Base-by-base conservation (phyloP, 805 yeast species). In the Saccharomycopsis malanga region DNA sequence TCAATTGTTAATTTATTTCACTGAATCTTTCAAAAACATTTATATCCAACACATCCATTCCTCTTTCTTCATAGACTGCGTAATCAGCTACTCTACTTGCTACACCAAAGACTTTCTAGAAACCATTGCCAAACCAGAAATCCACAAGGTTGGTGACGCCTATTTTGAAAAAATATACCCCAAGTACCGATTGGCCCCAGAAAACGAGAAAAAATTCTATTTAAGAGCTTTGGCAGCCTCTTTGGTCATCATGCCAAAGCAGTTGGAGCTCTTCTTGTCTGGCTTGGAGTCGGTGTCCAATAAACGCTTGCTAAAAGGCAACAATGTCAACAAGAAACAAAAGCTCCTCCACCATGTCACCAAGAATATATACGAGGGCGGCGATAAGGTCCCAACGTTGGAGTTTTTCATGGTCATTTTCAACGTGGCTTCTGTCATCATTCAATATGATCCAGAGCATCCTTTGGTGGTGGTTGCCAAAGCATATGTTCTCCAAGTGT, bases 161-260 rank as follows among this genome's bases (percentile, higher is more conserved):
- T 51, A 35, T 39, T 51, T 51, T 29, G 54, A 51, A 32, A 49
- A 48, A 23, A 42, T 45, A 12, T 51, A 48, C 37, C 21, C 15
- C 3, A 37, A 39, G 17, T 44, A 27, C 35, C 44, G 45, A 40
- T 12, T 40, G 23, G 24, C 49, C 4, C 15, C 17, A 15, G 49
- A 35, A 3, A 21, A 42, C 34, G 46, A 45, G 24, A 51, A 49
- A 29, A 45, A 49, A 22, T 51, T 51, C 35, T 42, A 41, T 20
- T 42, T 35, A 15, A 30, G 36, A 15, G 46, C 47, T 12, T 36
- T 51, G 29, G 52, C 54, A 6, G 29, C 45, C 24, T 27, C 50
- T 12, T 36, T 48, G 10, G 39, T 51, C 15, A 20, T 45, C 12
- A 35, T 34, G 36, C 54, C 54, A 15, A 44, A 42, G 23, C 54